Conservation (phyloP, 768 basidiomycete species). For the Mycena venus region DNA sequence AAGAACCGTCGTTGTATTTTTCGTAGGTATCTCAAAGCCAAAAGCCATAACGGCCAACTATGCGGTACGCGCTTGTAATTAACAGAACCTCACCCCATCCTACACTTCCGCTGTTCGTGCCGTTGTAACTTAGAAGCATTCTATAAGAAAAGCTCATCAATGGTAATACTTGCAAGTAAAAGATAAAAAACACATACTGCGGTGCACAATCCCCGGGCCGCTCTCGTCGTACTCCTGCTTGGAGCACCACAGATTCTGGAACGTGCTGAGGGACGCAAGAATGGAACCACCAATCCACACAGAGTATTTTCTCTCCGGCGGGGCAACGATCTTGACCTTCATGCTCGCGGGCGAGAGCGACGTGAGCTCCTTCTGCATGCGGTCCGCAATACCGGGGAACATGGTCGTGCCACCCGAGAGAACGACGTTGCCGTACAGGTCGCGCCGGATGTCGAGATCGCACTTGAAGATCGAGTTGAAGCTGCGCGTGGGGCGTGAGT, state of each 20-base stretch:
- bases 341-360: constrained; percentile 88
- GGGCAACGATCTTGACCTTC: constrained; percentile 96
- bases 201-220: constrained; percentile 84
- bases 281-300: constrained; percentile 96
- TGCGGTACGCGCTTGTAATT: background rate
- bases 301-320: constrained; percentile 94
- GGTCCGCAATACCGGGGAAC: constrained; percentile 97
- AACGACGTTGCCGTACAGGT: constrained; percentile 86
- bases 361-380: constrained; percentile 95
- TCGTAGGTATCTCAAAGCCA: background rate
- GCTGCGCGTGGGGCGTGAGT: constrained; percentile 54
- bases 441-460: constrained; percentile 89
- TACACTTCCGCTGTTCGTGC: background rate
- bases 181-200: constrained; percentile 49
- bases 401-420: constrained; percentile 93
- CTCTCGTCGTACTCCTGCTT: constrained; percentile 94
- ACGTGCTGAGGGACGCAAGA: constrained; percentile 90
- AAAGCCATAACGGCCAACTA: background rate
- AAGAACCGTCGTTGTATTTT: background rate
- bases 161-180: too few species aligned
- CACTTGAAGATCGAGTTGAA: constrained; percentile 90
- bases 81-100: background rate
- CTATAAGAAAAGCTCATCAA: background rate
- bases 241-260: constrained; percentile 97
- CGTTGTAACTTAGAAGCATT: constrained; percentile 21